phyloP scores from a whole-genome alignment of 805 yeast species.

The Myxozyma monticola region DNA sequence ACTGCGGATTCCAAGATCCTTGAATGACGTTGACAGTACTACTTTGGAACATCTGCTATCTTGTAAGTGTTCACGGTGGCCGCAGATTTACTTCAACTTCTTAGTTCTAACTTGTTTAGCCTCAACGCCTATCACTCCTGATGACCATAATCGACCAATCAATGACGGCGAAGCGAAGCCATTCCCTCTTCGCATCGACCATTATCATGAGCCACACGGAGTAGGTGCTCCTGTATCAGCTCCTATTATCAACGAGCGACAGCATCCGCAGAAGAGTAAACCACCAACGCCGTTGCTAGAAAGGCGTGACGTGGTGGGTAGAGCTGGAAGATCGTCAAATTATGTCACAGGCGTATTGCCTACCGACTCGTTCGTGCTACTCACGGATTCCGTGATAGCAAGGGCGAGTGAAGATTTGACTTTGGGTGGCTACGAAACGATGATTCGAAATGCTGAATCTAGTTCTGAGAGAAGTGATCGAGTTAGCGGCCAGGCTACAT shows the following conservation, averaged over 20 bases:
- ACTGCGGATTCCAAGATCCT: conserved; percentile 23
- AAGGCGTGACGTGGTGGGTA: no score
- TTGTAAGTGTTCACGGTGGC: conserved; percentile 8
- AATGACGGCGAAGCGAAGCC: neutral
- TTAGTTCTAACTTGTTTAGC: no score
- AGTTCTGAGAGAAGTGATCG: neutral
- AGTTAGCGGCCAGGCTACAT: neutral
- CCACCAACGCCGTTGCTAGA: no score
- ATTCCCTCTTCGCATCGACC: neutral
- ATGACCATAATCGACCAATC: neutral
- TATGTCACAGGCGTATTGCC: conserved; percentile 3
- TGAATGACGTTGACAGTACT: conserved; percentile 12
- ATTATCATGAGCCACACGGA: conserved; percentile 9
- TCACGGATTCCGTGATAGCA: conserved; percentile 6
- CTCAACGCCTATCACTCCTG: conserved; percentile 9
- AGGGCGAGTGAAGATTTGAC: conserved; percentile 1
- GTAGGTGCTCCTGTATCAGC: conserved; percentile 5
- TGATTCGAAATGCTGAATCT: conserved; percentile 3
- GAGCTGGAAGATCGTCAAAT: no score
- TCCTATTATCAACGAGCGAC: neutral
- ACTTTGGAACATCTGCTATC: conserved; percentile 21
- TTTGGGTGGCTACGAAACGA: conserved; percentile 18
- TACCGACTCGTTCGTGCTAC: conserved; percentile 3
- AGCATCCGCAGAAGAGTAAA: no score
- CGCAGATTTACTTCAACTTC: no score